Percentiles rank a stretch among this genome's conserved stretches.
These are phyloP conservation scores for Kalanchoe fedtschenkoi DNA, from an alignment of 164 flowering plant species.

Conservation along the genomic window DNA sequence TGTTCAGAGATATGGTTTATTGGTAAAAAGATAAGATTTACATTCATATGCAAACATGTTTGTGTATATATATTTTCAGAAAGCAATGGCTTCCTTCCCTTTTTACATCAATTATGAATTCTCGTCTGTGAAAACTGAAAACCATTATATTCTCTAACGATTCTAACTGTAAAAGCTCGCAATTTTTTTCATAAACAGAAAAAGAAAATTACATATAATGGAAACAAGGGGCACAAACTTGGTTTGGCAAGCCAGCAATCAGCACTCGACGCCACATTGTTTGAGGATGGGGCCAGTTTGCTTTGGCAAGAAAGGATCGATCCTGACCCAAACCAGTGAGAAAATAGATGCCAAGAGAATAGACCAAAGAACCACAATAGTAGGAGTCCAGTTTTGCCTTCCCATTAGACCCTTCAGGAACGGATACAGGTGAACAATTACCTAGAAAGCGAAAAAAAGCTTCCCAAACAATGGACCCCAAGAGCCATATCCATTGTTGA, in stretches of 20 bases:
- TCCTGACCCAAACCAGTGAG: neutral
- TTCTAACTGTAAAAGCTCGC: too few species aligned
- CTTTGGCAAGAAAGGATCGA: neutral
- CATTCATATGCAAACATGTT: too few species aligned
- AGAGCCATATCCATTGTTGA: neutral
- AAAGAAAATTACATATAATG: neutral
- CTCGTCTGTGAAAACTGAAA: too few species aligned
- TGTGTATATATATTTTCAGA: too few species aligned
- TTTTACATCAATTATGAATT: too few species aligned
- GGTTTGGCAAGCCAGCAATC: neutral
- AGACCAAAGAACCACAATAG: neutral
- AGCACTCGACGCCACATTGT: neutral
- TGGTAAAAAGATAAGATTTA: too few species aligned
- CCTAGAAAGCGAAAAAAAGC: neutral
- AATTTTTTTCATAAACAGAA: neutral
- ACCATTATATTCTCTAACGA: too few species aligned
- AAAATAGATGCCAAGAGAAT: neutral
- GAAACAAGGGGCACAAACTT: neutral
- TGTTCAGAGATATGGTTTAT: too few species aligned
- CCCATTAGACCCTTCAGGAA: slow-evolving; percentile 1
- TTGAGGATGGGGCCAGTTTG: neutral
- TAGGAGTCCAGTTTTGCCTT: neutral
- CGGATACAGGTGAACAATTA: neutral
- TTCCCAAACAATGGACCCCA: neutral
- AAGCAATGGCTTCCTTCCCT: too few species aligned